Base-by-base conservation (phyloP, 805 yeast genomes). In the Kodamaea neixiangensis region DNA sequence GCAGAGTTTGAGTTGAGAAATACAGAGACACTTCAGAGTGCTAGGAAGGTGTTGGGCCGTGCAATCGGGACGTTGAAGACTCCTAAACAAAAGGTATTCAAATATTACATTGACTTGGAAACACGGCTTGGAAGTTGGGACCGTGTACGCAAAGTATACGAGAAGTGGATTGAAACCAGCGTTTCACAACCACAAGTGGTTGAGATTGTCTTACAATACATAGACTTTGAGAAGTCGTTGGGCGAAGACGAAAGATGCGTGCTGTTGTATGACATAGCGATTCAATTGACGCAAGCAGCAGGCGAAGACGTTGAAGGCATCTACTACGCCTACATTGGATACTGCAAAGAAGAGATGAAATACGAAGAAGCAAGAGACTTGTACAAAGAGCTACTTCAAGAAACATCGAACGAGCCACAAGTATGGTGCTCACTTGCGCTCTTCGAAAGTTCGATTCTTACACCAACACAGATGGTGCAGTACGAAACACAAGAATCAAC, bases 1-100 rank as follows among this genome's bases (percentile, higher is more conserved):
- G 83, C 89, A 2, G 79, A 88, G 51, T 91, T 87, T 68, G 92
- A 88, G 64, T 65, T 92, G 2, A 76, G 98, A 31, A 81, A 82
- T 22, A 51, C 48, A 3, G 64, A 77, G 48, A 25, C 31, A 4
- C 50, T 89, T 2, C 15, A 64, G 0, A 59, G 63, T 9, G 89
- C 92, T 3, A 74, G 97, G 37, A 86, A 82, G 62, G 66, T 87
- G 1, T 66, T 89, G 20, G 97, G 97, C 0, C 72, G 77, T 46
- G 79, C 89, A 0, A 73, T 93, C 15, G 97, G 96, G 0, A 68
- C 75, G 43, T 54, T 66, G 5, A 54, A 60, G 31, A 44, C 41
- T 7, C 87, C 89, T 0, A 85, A 83, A 60, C 71, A 68, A 1
- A 81, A 80, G 47, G 66, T 89, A 0, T 83, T 86, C 61, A 72